phyloP scores from a whole-genome alignment of 2,329 filamentous ascomycete genomes.

The Pseudogymnoascus verrucosus region DNA sequence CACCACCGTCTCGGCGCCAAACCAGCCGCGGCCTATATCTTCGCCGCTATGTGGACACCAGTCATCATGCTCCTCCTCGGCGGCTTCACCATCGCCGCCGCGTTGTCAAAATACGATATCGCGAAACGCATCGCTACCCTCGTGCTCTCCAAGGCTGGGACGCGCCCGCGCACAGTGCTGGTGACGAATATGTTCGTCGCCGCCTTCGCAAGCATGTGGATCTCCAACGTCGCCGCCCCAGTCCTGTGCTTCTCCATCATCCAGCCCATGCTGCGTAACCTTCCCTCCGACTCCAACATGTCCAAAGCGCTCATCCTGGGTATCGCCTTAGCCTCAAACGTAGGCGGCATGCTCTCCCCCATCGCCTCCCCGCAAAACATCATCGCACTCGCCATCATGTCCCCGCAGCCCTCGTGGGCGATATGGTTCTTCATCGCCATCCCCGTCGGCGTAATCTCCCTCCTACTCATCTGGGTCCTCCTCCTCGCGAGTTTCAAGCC shows the following conservation, averaged over 20 bases:
- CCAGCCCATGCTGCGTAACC: slow-evolving; percentile 89
- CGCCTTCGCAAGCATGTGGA: slow-evolving; percentile 97
- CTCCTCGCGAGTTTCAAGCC: slow-evolving; percentile 81
- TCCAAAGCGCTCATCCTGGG: slow-evolving; percentile 92
- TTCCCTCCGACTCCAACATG: slow-evolving; percentile 84
- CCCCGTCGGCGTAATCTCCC: slow-evolving; percentile 82
- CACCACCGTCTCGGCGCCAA: slow-evolving; percentile 68
- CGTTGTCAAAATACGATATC: slow-evolving; percentile 93
- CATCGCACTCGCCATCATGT: slow-evolving; percentile 93
- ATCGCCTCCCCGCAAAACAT: slow-evolving; percentile 98
- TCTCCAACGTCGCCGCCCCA: slow-evolving; percentile 94
- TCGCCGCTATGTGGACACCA: slow-evolving; percentile 96
- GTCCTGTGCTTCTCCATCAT: slow-evolving; percentile 98
- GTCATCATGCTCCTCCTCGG: slow-evolving; percentile 97
- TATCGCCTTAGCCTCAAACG: slow-evolving; percentile 89
- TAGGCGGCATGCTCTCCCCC: slow-evolving; percentile 91
- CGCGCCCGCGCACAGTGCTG: slow-evolving; percentile 77
- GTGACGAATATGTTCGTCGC: slow-evolving; percentile 99
- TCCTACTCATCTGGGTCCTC: slow-evolving; percentile 81
- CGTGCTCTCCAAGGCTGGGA: slow-evolving; percentile 91
- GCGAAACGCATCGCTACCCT: slow-evolving; percentile 96
- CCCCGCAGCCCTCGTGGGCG: slow-evolving; percentile 82
- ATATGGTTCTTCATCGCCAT: slow-evolving; percentile 96
- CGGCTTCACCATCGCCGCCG: slow-evolving; percentile 91
- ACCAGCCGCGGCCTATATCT: slow-evolving; percentile 74